phyloP scores from a whole-genome alignment of 2,329 filamentous ascomycete genomes.

The Aspergillus texensis region DNA sequence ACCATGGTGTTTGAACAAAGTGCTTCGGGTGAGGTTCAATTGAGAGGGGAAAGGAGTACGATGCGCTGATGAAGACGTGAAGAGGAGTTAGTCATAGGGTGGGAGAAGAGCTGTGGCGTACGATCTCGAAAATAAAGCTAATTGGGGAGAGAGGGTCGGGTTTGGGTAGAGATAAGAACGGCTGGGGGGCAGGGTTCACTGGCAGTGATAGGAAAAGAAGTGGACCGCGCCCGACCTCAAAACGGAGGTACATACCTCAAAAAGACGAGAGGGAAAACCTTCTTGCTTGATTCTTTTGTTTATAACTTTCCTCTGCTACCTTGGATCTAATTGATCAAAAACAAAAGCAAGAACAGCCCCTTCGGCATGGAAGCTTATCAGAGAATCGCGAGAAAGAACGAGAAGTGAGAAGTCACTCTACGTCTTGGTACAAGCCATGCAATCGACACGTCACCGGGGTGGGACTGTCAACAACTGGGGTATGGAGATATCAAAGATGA shows the following conservation, averaged over 20 bases:
- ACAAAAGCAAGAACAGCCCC: background rate
- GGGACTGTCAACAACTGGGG: background rate
- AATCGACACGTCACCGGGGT: constrained; percentile 12
- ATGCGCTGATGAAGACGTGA: background rate
- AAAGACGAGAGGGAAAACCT: background rate
- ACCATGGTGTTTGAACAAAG: constrained; percentile 28
- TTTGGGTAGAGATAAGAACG: background rate
- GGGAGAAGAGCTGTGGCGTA: background rate
- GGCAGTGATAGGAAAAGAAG: background rate
- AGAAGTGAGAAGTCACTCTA: background rate
- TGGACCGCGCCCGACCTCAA: background rate
- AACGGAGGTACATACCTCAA: background rate
- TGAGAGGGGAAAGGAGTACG: background rate
- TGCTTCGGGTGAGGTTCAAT: constrained; percentile 1
- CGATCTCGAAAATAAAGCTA: background rate
- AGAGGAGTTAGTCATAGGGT: background rate
- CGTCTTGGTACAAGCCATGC: constrained; percentile 14
- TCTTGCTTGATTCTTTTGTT: background rate
- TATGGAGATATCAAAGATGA: background rate
- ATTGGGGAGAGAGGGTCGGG: background rate
- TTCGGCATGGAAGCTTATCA: background rate
- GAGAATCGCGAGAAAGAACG: constrained; percentile 4
- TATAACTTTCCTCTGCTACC: background rate
- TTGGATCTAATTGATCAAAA: background rate
- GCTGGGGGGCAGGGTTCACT: background rate